Conservation (phyloP, 148 eudicot genomes). For the Selenicereus undatus region DNA sequence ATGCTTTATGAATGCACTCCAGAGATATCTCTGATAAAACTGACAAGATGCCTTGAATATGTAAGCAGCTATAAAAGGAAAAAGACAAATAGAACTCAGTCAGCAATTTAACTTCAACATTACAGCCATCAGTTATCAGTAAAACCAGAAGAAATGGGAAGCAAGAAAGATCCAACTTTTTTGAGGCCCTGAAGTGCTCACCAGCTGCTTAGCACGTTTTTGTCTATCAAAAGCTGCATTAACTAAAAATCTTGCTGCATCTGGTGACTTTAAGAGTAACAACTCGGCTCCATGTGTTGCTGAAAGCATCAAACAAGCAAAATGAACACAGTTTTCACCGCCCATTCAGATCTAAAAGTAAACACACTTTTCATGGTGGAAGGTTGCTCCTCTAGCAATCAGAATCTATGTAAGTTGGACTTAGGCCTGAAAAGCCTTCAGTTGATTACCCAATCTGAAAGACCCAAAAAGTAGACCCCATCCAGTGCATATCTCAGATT, state of each 20-base stretch:
- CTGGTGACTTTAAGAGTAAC: slow-evolving; percentile 49
- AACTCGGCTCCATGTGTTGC: slow-evolving; percentile 76
- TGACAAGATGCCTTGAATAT: background rate
- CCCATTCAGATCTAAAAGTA: background rate
- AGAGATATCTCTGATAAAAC: background rate
- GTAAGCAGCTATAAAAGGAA: background rate
- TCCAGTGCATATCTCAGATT: too few species aligned
- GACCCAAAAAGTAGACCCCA: too few species aligned
- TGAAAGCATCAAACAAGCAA: slow-evolving; percentile 29
- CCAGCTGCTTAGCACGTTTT: slow-evolving; percentile 80
- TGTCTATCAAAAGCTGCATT: slow-evolving; percentile 71
- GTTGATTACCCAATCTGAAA: too few species aligned
- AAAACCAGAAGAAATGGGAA: background rate
- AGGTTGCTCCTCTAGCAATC: background rate
- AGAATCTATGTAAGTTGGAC: background rate
- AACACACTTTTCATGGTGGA: background rate
- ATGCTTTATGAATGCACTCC: background rate
- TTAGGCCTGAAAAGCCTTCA: background rate
- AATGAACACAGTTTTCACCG: background rate
- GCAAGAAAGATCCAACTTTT: background rate
- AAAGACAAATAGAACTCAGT: background rate
- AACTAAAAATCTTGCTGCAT: slow-evolving; percentile 53
- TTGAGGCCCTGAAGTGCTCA: slow-evolving; percentile 34
- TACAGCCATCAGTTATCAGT: background rate
- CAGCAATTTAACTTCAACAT: background rate